These are phyloP conservation scores for Metschnikowia sp. DNA, from an alignment of 805 yeast species.

Conservation along the genomic window DNA sequence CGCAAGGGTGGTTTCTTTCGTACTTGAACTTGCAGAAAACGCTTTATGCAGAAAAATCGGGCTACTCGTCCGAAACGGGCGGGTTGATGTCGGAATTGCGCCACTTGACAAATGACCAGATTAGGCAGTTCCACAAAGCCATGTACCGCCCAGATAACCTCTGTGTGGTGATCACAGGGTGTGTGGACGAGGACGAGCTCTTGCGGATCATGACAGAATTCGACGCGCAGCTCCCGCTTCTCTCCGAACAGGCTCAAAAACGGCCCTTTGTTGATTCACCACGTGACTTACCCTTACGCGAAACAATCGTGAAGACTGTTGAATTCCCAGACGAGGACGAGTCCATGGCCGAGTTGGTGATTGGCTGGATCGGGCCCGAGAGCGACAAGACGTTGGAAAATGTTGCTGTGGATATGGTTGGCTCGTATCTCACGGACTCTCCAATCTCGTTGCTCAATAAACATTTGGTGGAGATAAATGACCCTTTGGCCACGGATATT, in stretches of 20 bases:
- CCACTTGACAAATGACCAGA: constrained; percentile 65
- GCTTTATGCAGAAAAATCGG: constrained; percentile 57
- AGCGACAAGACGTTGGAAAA: constrained; percentile 48
- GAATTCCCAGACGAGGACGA: constrained; percentile 91
- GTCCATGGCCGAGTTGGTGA: constrained; percentile 66
- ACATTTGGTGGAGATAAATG: constrained; percentile 71
- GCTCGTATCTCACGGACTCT: constrained; percentile 71
- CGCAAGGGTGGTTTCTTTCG: constrained; percentile 66
- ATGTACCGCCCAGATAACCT: constrained; percentile 81
- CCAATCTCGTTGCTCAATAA: constrained; percentile 74
- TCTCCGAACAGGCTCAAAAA: constrained; percentile 27
- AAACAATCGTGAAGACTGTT: constrained; percentile 46
- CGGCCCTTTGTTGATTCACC: constrained; percentile 81
- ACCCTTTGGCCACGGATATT: constrained; percentile 75
- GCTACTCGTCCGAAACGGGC: constrained; percentile 92
- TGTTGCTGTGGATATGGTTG: constrained; percentile 68
- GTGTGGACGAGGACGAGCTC: constrained; percentile 73
- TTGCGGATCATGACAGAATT: constrained; percentile 55
- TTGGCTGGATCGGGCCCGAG: constrained; percentile 83
- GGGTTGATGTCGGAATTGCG: constrained; percentile 80
- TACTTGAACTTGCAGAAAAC: constrained; percentile 58
- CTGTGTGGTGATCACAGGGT: constrained; percentile 80
- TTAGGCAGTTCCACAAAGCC: constrained; percentile 67
- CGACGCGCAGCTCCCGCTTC: constrained; percentile 52
- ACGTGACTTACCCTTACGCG: constrained; percentile 40